Evolutionary conservation across 2,329 filamentous ascomycete genomes (phyloP).

Genomic region (Cytospora paraplurivora): DNA sequence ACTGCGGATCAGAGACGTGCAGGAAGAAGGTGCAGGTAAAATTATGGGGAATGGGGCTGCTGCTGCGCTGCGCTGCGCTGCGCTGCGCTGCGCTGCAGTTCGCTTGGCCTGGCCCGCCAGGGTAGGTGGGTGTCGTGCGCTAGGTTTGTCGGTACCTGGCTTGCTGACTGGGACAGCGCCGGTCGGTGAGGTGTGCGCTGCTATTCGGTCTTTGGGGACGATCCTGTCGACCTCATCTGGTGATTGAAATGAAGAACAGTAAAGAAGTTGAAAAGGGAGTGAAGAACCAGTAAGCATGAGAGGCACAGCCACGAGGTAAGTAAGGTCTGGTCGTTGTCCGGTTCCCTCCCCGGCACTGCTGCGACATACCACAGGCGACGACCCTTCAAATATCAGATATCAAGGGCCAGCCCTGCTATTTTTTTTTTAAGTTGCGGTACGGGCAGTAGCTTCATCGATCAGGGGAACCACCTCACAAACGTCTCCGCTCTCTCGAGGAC

Average conservation of each 20-base stretch:
- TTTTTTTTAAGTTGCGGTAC: neutral
- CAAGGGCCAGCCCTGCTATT: neutral
- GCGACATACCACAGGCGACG: neutral
- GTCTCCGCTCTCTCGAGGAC: neutral
- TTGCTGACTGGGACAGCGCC: conserved; percentile 1
- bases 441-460: neutral
- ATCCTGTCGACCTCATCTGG: neutral
- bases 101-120: conserved; percentile 5
- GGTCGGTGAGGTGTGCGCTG: conserved; percentile 5
- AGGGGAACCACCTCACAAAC: neutral
- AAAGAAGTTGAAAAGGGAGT: neutral
- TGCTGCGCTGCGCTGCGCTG: conserved; percentile 11
- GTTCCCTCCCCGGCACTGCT: neutral
- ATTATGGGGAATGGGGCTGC: conserved; percentile 21
- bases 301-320: neutral
- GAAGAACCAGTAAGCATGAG: neutral
- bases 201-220: neutral
- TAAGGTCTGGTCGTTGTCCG: neutral
- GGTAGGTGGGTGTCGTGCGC: conserved; percentile 9
- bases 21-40: conserved; percentile 12
- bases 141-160: conserved; percentile 12
- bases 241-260: neutral
- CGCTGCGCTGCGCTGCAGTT: conserved; percentile 11
- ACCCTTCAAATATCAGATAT: neutral
- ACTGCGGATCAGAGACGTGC: conserved; percentile 21